Percentiles rank a stretch among this genome's conserved stretches.
phyloP scores from a whole-genome alignment of 208 protist species.

The Spongospora subterranea region DNA sequence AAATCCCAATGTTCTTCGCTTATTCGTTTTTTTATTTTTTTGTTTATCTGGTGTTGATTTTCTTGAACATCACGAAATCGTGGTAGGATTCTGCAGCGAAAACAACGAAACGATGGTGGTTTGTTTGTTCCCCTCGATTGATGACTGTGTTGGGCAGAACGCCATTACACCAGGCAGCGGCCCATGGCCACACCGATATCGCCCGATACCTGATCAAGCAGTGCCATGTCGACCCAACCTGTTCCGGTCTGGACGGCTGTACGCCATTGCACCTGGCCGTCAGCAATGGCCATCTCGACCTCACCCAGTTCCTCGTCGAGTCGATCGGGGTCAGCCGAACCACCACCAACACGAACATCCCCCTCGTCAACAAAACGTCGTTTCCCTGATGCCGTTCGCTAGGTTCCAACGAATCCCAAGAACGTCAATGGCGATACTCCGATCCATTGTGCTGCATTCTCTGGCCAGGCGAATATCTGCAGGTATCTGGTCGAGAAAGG shows the following conservation, averaged over 20 bases:
- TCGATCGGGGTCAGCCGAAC: background rate
- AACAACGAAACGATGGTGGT: too few species aligned
- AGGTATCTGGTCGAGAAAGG: background rate
- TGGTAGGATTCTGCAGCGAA: too few species aligned
- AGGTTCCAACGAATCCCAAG: background rate
- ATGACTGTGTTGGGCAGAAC: too few species aligned
- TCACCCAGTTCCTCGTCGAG: slow-evolving; percentile 23
- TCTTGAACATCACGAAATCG: too few species aligned
- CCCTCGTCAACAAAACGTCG: background rate
- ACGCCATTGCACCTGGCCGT: slow-evolving; percentile 53
- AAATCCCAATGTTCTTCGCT: too few species aligned
- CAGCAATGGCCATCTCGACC: slow-evolving; percentile 19
- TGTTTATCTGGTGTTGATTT: too few species aligned
- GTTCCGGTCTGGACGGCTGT: background rate
- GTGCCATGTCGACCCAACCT: background rate
- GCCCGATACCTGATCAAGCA: slow-evolving; percentile 48
- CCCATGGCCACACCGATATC: slow-evolving; percentile 11
- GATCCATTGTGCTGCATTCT: slow-evolving; percentile 35
- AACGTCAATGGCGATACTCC: slow-evolving; percentile 47
- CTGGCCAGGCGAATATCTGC: slow-evolving; percentile 41
- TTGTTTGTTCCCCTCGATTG: too few species aligned
- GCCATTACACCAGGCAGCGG: background rate
- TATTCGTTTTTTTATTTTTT: too few species aligned
- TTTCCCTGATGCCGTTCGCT: background rate
- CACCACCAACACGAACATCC: background rate